These are phyloP conservation scores for Waltergamsia citrina DNA, from an alignment of 2,329 filamentous ascomycete species.

Conservation along the genomic window DNA sequence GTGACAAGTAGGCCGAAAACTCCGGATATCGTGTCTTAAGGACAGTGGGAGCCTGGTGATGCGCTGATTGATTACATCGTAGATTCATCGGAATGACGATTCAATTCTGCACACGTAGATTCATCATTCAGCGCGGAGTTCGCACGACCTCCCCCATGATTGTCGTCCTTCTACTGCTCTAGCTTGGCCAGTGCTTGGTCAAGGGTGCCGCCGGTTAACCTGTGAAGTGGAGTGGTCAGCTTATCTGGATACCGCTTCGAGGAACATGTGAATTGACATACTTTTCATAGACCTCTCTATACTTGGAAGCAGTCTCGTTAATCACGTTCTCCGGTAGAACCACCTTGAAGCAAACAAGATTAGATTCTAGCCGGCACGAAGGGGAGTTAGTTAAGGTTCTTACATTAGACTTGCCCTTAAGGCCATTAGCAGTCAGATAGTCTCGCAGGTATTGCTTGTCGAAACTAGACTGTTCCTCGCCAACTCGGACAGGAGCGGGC, in stretches of 20 bases:
- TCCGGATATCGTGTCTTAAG: too few species aligned
- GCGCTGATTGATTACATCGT: too few species aligned
- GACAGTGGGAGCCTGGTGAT: too few species aligned
- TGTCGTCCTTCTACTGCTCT: too few species aligned
- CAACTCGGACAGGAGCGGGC: conserved; percentile 59
- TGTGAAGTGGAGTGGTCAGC: not conserved
- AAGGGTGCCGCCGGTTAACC: conserved; percentile 3
- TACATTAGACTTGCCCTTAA: conserved; percentile 35
- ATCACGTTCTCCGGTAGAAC: conserved; percentile 61
- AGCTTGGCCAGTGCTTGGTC: conserved; percentile 3
- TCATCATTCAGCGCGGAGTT: too few species aligned
- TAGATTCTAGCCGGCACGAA: conserved; percentile 19
- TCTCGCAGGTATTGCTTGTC: conserved; percentile 83
- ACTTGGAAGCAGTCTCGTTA: conserved; percentile 60
- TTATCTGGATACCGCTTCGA: not conserved
- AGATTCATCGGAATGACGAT: too few species aligned
- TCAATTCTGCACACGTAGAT: too few species aligned
- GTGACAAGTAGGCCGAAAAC: too few species aligned
- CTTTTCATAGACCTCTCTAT: conserved; percentile 57
- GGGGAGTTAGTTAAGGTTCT: too few species aligned
- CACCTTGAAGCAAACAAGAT: too few species aligned
- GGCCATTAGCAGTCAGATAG: conserved; percentile 64
- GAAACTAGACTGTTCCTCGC: conserved; percentile 70
- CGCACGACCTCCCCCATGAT: too few species aligned
- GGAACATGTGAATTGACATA: not conserved